phyloP scores from a whole-genome alignment of 441 rosid genomes.

The Brassica balearica region DNA sequence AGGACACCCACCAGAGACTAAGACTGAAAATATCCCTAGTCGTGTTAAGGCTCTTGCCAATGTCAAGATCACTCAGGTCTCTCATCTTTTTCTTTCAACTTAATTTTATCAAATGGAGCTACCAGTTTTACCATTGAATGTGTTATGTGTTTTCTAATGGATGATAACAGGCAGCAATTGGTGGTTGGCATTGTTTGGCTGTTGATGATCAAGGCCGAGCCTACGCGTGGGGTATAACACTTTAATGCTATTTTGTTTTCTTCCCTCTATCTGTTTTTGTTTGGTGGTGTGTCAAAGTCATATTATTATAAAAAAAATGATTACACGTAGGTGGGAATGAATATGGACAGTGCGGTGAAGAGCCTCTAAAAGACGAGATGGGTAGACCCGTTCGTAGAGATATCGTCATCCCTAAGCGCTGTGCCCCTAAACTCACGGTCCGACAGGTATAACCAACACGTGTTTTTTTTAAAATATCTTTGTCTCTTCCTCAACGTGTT shows the following conservation, averaged over 20 bases:
- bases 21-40: conserved; percentile 88
- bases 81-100: background rate
- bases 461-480: background rate
- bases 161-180: conserved; percentile 85
- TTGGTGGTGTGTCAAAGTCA: background rate
- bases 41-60: conserved; percentile 79
- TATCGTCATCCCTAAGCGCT: conserved; percentile 86
- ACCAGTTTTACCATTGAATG: conserved; percentile 9
- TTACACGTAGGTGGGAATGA: conserved; percentile 83
- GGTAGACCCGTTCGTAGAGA: conserved; percentile 87
- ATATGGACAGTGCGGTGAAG: conserved; percentile 99
- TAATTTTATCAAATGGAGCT: background rate
- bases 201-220: conserved; percentile 96
- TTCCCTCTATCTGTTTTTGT: conserved; percentile 9
- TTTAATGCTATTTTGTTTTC: conserved; percentile 11
- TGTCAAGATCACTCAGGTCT: conserved; percentile 90
- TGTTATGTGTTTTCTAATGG: conserved; percentile 17
- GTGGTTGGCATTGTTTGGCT: conserved; percentile 99
- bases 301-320: background rate
- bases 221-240: conserved; percentile 85
- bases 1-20: conserved; percentile 87
- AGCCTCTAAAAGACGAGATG: conserved; percentile 83
- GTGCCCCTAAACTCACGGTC: conserved; percentile 88
- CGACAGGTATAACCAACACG: conserved; percentile 61
- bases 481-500: conserved; percentile 16